Evolutionary conservation across 345 rosid genomes (phyloP).

Genomic region (Clarkia xantiana): DNA sequence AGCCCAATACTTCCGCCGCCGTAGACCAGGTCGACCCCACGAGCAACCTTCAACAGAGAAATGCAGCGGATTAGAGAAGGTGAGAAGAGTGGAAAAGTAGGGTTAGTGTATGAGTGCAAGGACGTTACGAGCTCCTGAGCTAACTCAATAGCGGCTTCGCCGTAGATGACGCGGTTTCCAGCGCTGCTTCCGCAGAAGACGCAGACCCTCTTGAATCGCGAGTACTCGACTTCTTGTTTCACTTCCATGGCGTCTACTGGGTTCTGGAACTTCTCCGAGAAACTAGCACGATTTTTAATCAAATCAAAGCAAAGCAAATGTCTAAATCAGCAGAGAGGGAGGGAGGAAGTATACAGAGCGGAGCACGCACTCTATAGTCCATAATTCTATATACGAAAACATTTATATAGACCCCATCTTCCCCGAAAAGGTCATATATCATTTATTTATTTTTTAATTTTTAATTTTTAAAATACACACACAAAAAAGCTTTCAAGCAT

Average conservation of each 20-base stretch:
- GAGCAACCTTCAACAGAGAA: constrained; percentile 25
- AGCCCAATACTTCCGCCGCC: constrained; percentile 69
- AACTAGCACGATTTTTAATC: not conserved
- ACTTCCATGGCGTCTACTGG: constrained; percentile 14
- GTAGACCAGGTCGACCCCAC: constrained; percentile 50
- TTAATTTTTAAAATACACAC: no score
- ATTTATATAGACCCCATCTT: no score
- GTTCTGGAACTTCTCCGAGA: not conserved
- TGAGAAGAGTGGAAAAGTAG: not conserved
- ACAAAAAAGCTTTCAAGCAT: no score
- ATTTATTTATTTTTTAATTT: no score
- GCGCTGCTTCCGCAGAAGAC: constrained; percentile 88
- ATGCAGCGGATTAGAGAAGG: not conserved
- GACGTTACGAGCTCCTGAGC: constrained; percentile 56
- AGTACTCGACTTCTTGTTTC: constrained; percentile 2
- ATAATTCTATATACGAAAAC: no score
- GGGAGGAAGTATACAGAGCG: no score
- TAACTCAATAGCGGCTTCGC: constrained; percentile 69
- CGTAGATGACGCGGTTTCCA: constrained; percentile 55
- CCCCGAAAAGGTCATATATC: no score
- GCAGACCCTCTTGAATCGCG: constrained; percentile 64
- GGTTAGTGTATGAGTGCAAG: not conserved
- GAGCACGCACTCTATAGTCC: no score
- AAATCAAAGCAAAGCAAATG: no score
- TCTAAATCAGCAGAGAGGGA: no score